Percentiles rank a stretch among this genome's conserved stretches.
These are phyloP conservation scores for Postia placenta DNA, from an alignment of 768 basidiomycete genomes.

Conservation along the genomic window DNA sequence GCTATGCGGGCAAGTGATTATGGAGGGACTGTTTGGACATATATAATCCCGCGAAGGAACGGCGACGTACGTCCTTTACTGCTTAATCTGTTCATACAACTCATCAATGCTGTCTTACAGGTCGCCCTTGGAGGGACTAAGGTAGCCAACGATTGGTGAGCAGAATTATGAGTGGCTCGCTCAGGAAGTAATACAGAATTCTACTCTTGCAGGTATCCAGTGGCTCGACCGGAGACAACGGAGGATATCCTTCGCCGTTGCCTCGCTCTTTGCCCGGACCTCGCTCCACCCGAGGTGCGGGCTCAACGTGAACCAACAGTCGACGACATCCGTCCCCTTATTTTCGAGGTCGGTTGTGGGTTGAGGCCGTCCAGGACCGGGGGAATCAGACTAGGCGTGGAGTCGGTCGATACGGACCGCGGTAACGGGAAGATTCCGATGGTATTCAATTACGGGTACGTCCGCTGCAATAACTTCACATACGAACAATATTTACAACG, in stretches of 20 bases:
- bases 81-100: neutral
- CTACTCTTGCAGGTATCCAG: conserved; percentile 57
- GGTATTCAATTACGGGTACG: conserved; percentile 63
- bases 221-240: conserved; percentile 57
- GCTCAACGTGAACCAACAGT: conserved; percentile 24
- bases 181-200: neutral
- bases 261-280: conserved; percentile 26
- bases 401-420: conserved; percentile 29
- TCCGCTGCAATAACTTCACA: conserved; percentile 3
- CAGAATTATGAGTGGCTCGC: neutral
- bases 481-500: too few relatives aligned
- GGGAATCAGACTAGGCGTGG: conserved; percentile 55
- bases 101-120: conserved; percentile 18
- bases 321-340: conserved; percentile 32
- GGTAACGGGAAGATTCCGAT: conserved; percentile 35
- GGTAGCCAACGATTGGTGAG: conserved; percentile 54
- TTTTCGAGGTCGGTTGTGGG: conserved; percentile 46
- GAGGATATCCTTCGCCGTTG: conserved; percentile 47
- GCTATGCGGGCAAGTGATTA: conserved; percentile 41
- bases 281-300: conserved; percentile 23
- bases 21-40: conserved; percentile 42
- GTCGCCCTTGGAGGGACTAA: conserved; percentile 59
- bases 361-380: conserved; percentile 62
- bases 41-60: conserved; percentile 57
- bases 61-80: conserved; percentile 35